A percentile compares a stretch with the other conserved stretches of the same genome.
These are phyloP conservation scores for Rhizopus delemar DNA, from an alignment of 371 early-diverging fungal genomes.

Conservation along the genomic window DNA sequence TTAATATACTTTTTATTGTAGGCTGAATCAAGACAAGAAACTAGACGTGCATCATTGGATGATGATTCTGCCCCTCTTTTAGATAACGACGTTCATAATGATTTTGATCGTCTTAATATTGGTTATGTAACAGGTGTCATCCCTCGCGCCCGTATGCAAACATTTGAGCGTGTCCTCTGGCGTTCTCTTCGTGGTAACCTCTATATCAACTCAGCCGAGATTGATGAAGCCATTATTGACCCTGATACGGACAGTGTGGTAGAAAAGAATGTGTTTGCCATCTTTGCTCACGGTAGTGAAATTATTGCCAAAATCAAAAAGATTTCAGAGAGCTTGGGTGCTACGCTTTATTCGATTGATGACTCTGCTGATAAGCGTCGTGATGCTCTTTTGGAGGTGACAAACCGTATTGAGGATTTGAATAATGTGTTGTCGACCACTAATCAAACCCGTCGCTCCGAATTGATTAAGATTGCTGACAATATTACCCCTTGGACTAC, in stretches of 20 bases:
- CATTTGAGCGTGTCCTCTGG: slow-evolving; percentile 97
- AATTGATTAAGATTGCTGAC: slow-evolving; percentile 81
- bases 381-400: slow-evolving; percentile 75
- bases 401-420: slow-evolving; percentile 52
- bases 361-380: slow-evolving; percentile 82
- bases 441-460: slow-evolving; percentile 78
- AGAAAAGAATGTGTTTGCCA: slow-evolving; percentile 93
- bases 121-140: slow-evolving; percentile 93
- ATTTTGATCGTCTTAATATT: slow-evolving; percentile 41
- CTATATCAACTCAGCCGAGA: slow-evolving; percentile 94
- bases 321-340: slow-evolving; percentile 94
- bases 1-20: slow-evolving; percentile 17
- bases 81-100: slow-evolving; percentile 52
- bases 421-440: slow-evolving; percentile 80
- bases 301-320: slow-evolving; percentile 88
- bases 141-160: slow-evolving; percentile 78
- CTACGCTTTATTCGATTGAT: slow-evolving; percentile 90
- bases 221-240: slow-evolving; percentile 88
- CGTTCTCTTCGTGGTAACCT: slow-evolving; percentile 96
- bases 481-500: slow-evolving; percentile 85
- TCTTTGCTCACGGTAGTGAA: slow-evolving; percentile 95
- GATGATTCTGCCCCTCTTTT: slow-evolving; percentile 66
- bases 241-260: slow-evolving; percentile 81
- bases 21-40: slow-evolving; percentile 56
- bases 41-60: slow-evolving; percentile 55